Evolutionary conservation across 441 rosid genomes (phyloP), one percentile per base, ranked within the genome.

Genomic region (Viola pubescens): DNA sequence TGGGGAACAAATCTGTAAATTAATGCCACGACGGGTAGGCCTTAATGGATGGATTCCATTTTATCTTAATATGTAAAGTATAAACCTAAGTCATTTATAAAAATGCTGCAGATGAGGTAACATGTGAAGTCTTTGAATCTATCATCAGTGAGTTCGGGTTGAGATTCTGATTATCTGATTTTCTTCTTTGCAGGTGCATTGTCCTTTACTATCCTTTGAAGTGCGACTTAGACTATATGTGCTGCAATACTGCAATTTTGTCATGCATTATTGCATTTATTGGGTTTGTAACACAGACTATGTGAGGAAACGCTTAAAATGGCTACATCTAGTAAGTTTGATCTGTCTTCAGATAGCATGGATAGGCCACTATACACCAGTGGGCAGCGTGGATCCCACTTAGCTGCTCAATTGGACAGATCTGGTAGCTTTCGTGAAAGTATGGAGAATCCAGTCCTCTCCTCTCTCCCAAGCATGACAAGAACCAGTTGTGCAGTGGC

Each of bases 241-340:
- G 69, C 76, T 58, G 71, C 70, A 60, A 64, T 61, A 56, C 74
- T 58, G 42, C 77, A 64, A 63, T 75, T 73, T 78, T 84, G 88
- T 85, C 82, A 90, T 86, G 95, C 78, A 59, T 82, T 75, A 66
- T 79, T 75, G 85, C 64, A 76, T 78, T 73, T 77, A 64, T 75
- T 67, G 73, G 79, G 67, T 70, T 72, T 70, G 66, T 79, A 75
- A 82, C 67, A 63, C 71, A 70, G 77, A 70, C 71, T 78, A 74
- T 78, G 82, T 65, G 61, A 73, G 67, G 62, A 79, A 75, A 70
- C 72, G 79, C 77, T 76, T 80, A 81, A 80, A 67, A 85, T 87
- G 96, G 87, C 98, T 58, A 82, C 85, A 65, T 82, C 91, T 73
- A 88, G 90, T 79, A 88, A 87, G 79, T 84, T 84, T 61, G 99